phyloP scores from a whole-genome alignment of 2,329 filamentous ascomycete genomes.

The Pseudopyricularia cyperi region DNA sequence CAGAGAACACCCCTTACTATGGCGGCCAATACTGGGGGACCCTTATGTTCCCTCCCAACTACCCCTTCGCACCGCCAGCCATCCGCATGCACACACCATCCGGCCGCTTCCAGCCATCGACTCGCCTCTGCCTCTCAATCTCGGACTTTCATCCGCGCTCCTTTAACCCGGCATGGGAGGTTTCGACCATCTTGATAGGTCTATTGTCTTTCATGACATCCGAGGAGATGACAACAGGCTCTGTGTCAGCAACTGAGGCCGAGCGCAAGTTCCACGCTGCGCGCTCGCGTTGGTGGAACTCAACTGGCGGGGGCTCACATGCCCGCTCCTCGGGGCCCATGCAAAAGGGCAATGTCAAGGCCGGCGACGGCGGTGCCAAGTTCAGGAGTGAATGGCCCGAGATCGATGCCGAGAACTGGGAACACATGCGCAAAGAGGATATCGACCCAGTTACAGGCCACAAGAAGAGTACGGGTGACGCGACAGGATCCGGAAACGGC shows the following conservation, averaged over 20 bases:
- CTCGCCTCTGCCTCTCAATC: conserved; percentile 86
- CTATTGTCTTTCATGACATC: conserved; percentile 96
- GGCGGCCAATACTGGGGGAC: conserved; percentile 98
- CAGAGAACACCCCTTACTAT: conserved; percentile 86
- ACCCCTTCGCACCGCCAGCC: conserved; percentile 90
- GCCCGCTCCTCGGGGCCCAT: conserved; percentile 34
- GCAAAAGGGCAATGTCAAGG: conserved; percentile 69
- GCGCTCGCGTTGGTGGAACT: conserved; percentile 90
- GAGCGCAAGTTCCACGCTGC: conserved; percentile 70
- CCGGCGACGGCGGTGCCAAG: conserved; percentile 83
- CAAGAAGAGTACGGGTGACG: conserved; percentile 37
- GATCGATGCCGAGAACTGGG: conserved; percentile 76
- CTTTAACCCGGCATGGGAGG: conserved; percentile 98
- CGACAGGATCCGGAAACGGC: conserved; percentile 16
- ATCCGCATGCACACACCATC: conserved; percentile 99
- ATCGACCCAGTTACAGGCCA: conserved; percentile 68
- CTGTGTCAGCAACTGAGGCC: conserved; percentile 59
- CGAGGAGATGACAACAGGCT: conserved; percentile 96
- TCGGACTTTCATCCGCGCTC: conserved; percentile 96
- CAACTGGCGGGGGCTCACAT: conserved; percentile 73
- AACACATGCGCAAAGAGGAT: conserved; percentile 75
- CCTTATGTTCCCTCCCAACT: conserved; percentile 87
- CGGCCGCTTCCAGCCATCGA: conserved; percentile 87
- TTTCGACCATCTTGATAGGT: conserved; percentile 89
- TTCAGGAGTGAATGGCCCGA: conserved; percentile 87